Percentiles rank a stretch among this genome's conserved stretches.
phyloP scores from a whole-genome alignment of 177 flowering plant species.

The Vitis hybrid region DNA sequence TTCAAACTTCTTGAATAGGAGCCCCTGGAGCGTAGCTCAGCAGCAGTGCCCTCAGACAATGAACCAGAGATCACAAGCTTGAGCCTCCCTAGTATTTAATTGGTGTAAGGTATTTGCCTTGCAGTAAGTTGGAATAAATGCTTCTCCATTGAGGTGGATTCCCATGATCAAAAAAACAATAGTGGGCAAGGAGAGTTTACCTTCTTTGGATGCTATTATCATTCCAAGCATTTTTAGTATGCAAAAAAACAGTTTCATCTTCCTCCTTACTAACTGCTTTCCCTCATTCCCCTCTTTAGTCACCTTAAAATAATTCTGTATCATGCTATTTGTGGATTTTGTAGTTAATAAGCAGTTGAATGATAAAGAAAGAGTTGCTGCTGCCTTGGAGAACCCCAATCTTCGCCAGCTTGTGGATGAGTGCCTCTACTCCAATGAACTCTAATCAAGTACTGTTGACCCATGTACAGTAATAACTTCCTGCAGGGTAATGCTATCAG shows the following conservation, averaged over 20 bases:
- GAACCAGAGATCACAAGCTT: too few species aligned
- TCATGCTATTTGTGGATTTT: slow-evolving; percentile 4
- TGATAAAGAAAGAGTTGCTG: slow-evolving; percentile 91
- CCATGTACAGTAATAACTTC: neutral
- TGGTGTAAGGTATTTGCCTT: too few species aligned
- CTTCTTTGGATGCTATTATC: neutral
- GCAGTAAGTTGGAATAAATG: too few species aligned
- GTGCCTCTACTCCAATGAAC: slow-evolving; percentile 77
- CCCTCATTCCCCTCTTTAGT: neutral
- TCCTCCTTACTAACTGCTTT: neutral
- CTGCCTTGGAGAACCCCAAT: slow-evolving; percentile 91
- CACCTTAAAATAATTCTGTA: neutral
- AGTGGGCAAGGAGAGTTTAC: neutral
- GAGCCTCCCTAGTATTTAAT: too few species aligned
- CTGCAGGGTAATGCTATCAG: too few species aligned
- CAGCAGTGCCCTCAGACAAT: too few species aligned
- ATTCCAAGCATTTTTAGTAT: neutral
- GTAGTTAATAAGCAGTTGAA: slow-evolving; percentile 90
- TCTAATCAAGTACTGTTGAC: slow-evolving; percentile 28
- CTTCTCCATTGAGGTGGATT: too few species aligned
- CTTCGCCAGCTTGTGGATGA: slow-evolving; percentile 95
- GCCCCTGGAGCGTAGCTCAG: too few species aligned
- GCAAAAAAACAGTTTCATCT: neutral
- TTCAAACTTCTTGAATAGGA: neutral
- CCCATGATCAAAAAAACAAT: too few species aligned